Evolutionary conservation across 805 yeast genomes (phyloP).

Genomic region (Ogataea wickerhamii): DNA sequence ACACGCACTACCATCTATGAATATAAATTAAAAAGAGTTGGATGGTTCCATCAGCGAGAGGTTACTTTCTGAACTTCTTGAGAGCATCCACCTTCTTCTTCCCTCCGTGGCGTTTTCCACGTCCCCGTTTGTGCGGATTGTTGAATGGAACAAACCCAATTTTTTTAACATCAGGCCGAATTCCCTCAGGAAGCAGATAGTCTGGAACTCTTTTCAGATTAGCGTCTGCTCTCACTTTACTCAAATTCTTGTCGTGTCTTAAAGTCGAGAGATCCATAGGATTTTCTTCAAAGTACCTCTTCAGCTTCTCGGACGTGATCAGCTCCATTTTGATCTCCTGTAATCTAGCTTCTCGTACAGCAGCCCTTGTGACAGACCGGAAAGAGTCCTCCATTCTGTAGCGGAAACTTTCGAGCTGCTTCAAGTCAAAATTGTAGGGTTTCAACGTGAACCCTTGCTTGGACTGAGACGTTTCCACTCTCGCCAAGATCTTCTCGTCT

Average conservation of each 20-base stretch:
- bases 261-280: conserved; percentile 88
- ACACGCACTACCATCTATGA: too few relatives aligned
- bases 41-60: too few relatives aligned
- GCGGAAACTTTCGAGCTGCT: conserved; percentile 91
- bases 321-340: conserved; percentile 85
- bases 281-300: conserved; percentile 93
- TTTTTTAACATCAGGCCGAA: conserved; percentile 51
- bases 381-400: conserved; percentile 97
- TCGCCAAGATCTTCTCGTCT: conserved; percentile 80
- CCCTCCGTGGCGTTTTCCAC: conserved; percentile 28
- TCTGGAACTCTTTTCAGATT: conserved; percentile 92
- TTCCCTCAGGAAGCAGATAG: conserved; percentile 79
- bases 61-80: conserved; percentile 36
- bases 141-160: conserved; percentile 74
- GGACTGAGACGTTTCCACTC: conserved; percentile 74
- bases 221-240: conserved; percentile 74
- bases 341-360: conserved; percentile 89
- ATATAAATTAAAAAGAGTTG: too few relatives aligned
- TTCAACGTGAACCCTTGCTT: conserved; percentile 69
- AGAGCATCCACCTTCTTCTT: conserved; percentile 51
- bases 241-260: conserved; percentile 88
- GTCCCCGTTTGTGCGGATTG: conserved; percentile 39
- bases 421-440: conserved; percentile 88
- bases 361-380: conserved; percentile 85
- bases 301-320: conserved; percentile 82